Percentiles rank a stretch among this genome's conserved stretches.
Evolutionary conservation across 768 basidiomycete genomes (phyloP).

Genomic region (Sutorius australiensis): DNA sequence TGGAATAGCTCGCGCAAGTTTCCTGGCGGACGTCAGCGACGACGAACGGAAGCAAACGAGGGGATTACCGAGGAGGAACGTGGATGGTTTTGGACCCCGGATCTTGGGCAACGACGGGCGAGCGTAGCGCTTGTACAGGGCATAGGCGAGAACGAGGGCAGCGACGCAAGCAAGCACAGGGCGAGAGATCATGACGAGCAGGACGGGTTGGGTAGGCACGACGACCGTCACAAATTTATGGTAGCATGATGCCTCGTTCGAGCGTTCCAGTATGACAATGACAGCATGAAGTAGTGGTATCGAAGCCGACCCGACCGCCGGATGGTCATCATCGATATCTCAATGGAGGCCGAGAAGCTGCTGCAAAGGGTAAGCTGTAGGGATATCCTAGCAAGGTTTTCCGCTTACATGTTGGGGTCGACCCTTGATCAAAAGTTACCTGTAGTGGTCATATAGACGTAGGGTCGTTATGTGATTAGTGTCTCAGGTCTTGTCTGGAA

Average conservation of each 20-base stretch:
- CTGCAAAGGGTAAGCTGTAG: background rate
- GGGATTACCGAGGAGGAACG: slow-evolving; percentile 18
- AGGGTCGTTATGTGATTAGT: background rate
- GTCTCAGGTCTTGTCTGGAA: background rate
- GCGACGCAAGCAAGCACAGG: background rate
- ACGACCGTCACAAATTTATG: background rate
- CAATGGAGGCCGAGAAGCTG: background rate
- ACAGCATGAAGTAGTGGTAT: background rate
- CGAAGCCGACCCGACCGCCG: background rate
- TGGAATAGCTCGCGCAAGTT: slow-evolving; percentile 30
- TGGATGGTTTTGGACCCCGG: slow-evolving; percentile 20
- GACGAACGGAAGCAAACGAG: background rate
- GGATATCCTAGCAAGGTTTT: background rate
- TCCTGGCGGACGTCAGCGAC: slow-evolving; percentile 24
- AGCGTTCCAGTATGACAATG: slow-evolving; percentile 5
- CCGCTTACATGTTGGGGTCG: slow-evolving; percentile 1
- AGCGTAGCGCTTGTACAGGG: background rate
- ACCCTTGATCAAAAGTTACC: background rate
- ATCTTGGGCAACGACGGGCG: slow-evolving; percentile 13
- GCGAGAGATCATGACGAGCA: slow-evolving; percentile 8
- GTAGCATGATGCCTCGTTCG: background rate
- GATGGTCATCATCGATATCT: background rate
- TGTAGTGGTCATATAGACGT: background rate
- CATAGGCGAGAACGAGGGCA: slow-evolving; percentile 8
- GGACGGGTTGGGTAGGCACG: background rate